Conservation (phyloP, 257 asterid genomes). For the Forsythia suspensa region DNA sequence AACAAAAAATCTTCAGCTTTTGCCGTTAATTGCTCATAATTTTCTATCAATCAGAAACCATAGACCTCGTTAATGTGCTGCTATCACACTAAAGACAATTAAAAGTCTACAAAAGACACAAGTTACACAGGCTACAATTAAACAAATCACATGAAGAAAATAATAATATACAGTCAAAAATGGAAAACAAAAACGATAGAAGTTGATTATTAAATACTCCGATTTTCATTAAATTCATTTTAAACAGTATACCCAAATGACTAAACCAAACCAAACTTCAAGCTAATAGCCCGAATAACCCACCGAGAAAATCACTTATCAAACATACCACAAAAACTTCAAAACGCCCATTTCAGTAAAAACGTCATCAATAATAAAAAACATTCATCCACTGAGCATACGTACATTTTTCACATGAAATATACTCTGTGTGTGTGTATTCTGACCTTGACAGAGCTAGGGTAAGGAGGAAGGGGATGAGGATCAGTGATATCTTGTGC, state of each 20-base stretch:
- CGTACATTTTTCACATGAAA: neutral
- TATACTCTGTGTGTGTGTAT: neutral
- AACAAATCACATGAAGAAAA: too few relatives aligned
- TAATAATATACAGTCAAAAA: too few relatives aligned
- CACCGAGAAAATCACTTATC: neutral
- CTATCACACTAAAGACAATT: too few relatives aligned
- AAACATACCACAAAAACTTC: neutral
- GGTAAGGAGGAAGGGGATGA: conserved; percentile 94
- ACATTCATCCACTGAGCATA: neutral
- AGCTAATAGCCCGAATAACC: neutral
- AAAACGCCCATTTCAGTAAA: neutral
- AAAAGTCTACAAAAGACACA: too few relatives aligned
- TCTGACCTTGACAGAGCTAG: conserved; percentile 85
- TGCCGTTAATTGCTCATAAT: too few relatives aligned
- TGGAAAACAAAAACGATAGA: too few relatives aligned
- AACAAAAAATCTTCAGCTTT: too few relatives aligned
- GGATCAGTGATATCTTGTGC: conserved; percentile 77
- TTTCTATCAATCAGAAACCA: too few relatives aligned
- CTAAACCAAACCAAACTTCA: neutral
- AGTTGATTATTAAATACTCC: too few relatives aligned
- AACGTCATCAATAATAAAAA: neutral
- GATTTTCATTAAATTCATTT: too few relatives aligned
- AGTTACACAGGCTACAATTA: too few relatives aligned
- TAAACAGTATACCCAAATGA: neutral
- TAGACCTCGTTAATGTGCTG: too few relatives aligned